Conservation (phyloP, 805 yeast genomes). For the Lipomyces oligophaga region DNA sequence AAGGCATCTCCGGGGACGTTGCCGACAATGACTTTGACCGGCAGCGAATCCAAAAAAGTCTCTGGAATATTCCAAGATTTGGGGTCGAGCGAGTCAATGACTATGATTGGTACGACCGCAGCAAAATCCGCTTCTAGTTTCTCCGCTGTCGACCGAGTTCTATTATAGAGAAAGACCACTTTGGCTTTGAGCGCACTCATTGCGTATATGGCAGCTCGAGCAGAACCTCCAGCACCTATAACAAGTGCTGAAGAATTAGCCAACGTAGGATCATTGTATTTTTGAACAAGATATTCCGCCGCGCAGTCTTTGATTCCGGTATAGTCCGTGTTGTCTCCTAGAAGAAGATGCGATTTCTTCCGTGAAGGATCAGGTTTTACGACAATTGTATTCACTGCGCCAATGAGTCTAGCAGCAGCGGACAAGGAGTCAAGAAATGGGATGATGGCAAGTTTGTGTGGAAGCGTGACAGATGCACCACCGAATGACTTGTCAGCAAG, state of each 20-base stretch:
- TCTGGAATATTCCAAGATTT: slow-evolving; percentile 9
- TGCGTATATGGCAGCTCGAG: slow-evolving; percentile 91
- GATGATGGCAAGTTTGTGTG: slow-evolving; percentile 79
- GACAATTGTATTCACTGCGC: slow-evolving; percentile 88
- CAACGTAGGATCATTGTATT: slow-evolving; percentile 57
- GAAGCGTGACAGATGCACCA: slow-evolving; percentile 95
- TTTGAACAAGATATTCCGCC: slow-evolving; percentile 41
- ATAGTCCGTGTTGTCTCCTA: slow-evolving; percentile 96
- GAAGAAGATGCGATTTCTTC: neutral
- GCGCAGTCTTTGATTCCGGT: slow-evolving; percentile 75
- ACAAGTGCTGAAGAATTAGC: slow-evolving; percentile 74
- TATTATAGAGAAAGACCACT: slow-evolving; percentile 74
- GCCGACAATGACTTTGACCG: slow-evolving; percentile 17
- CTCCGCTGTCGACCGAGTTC: slow-evolving; percentile 64
- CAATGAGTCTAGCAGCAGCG: slow-evolving; percentile 75
- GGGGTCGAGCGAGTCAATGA: slow-evolving; percentile 15
- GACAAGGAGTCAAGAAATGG: slow-evolving; percentile 60
- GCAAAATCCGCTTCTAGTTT: slow-evolving; percentile 63
- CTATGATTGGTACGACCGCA: slow-evolving; percentile 18
- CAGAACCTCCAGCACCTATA: slow-evolving; percentile 97
- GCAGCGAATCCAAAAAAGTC: neutral
- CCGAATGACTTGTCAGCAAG: slow-evolving; percentile 67
- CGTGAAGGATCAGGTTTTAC: slow-evolving; percentile 38
- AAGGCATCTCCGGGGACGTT: slow-evolving; percentile 26
- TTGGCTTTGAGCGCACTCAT: slow-evolving; percentile 71